Evolutionary conservation across 495 filamentous ascomycete species (phyloP), one percentile per base, ranked within the genome.

Genomic region (Apodospora peruviana): DNA sequence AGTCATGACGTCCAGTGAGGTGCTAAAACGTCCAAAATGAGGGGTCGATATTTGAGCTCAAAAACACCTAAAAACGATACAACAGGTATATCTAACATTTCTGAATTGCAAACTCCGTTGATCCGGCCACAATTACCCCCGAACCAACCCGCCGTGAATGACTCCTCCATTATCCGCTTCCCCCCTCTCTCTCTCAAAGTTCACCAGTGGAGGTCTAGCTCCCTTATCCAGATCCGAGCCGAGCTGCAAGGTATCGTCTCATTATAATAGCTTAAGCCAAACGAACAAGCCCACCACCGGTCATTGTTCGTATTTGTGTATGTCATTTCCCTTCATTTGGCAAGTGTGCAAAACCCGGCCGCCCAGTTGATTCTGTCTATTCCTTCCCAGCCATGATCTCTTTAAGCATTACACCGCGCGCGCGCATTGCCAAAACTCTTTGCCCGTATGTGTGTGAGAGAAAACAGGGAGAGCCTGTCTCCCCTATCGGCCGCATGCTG

Each of bases 21-120:
- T n/a, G n/a, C n/a, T n/a, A n/a, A n/a, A n/a, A n/a, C 32, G 32
- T 11, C 32, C 1, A 7, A 35, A 35, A n/a, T 1, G 16, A 10
- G 11, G 5, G 16, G 32, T n/a, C 32, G 11, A 43, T 17, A 10
- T 21, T 11, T 11, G 40, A 43, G 16, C 25, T 19, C 23, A 21
- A 18, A 45, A 45, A 24, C 29, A 35, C n/a, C 42, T 14, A 1
- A 35, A 27, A 20, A 18, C 12, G n/a, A 19, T 18, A 9, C 34
- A 29, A 23, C 12, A 25, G 41, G 43, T 45, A 45, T 45, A n/a
- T n/a, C n/a, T n/a, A n/a, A n/a, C n/a, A n/a, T n/a, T 45, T 45
- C 43, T 45, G 23, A 45, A 10, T 14, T 29, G 22, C 25, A 14
- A 9, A 35, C 29, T 12, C 43, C 12, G 12, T 14, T 44, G 12